Percentiles rank a stretch among this genome's conserved stretches.
phyloP scores from a whole-genome alignment of 225 moss, liverwort and hornwort genomes.

The Ulota crispa region DNA sequence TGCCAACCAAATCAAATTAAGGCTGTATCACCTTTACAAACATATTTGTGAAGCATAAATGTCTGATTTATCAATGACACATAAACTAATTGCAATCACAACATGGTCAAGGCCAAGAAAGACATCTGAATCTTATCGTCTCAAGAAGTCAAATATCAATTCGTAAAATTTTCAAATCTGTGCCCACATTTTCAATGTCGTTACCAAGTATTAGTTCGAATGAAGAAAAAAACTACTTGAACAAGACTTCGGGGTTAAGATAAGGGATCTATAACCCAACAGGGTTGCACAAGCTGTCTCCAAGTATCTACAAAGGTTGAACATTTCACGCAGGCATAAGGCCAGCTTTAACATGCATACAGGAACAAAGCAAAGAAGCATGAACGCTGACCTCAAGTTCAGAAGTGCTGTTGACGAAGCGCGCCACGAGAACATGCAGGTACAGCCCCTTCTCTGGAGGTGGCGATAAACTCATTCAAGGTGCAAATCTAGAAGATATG shows the following conservation, averaged over 20 bases:
- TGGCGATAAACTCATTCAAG: neutral
- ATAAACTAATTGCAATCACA: too few species aligned
- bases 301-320: neutral
- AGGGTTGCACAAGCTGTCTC: neutral
- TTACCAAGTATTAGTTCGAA: too few species aligned
- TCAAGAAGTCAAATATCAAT: too few species aligned
- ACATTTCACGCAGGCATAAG: neutral
- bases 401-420: neutral
- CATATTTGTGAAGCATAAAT: too few species aligned
- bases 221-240: too few species aligned
- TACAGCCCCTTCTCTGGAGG: neutral
- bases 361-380: neutral
- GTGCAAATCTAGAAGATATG: neutral
- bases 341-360: neutral
- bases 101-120: too few species aligned
- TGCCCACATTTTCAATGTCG: too few species aligned
- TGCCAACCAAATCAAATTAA: neutral
- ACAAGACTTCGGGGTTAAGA: too few species aligned
- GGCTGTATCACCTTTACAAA: too few species aligned
- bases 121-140: too few species aligned
- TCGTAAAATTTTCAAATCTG: too few species aligned
- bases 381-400: constrained; percentile 14
- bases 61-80: too few species aligned
- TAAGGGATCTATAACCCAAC: neutral
- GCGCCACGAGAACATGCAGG: neutral